Evolutionary conservation across 768 basidiomycete genomes (phyloP).

Genomic region (Pisolithus marmoratus): DNA sequence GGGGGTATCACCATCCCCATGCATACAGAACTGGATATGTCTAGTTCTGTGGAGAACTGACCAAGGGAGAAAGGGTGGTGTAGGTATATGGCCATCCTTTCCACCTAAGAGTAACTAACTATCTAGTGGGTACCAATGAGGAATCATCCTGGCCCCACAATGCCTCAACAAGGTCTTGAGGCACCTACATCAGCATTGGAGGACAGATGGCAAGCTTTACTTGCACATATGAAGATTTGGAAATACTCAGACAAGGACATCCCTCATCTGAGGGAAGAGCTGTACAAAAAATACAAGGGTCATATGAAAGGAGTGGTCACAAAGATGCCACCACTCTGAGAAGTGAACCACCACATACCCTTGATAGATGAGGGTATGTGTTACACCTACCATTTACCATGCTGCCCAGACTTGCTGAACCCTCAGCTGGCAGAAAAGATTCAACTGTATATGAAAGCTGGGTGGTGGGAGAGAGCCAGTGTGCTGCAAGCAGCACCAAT

Average conservation of each 20-base stretch:
- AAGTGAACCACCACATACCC: not conserved
- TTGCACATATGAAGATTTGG: not conserved
- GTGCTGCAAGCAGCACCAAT: too few species aligned
- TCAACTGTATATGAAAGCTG: too few species aligned
- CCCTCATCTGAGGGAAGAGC: not conserved
- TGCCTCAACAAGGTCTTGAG: too few species aligned
- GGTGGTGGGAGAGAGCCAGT: too few species aligned
- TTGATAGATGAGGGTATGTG: too few species aligned
- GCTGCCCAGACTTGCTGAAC: too few species aligned
- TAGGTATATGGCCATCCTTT: not conserved
- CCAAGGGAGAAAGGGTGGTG: not conserved
- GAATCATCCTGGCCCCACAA: too few species aligned
- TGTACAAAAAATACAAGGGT: not conserved
- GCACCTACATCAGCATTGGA: too few species aligned
- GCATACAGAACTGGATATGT: not conserved
- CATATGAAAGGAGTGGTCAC: not conserved
- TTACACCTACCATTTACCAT: too few species aligned
- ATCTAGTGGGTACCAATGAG: too few species aligned
- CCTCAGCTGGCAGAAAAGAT: too few species aligned
- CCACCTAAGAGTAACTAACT: not conserved
- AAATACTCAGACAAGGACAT: not conserved
- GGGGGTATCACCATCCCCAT: not conserved
- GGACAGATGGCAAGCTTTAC: not conserved
- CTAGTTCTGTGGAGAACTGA: not conserved
- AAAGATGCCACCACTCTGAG: not conserved